A percentile compares a stretch with the other conserved stretches of the same genome.
phyloP scores from a whole-genome alignment of 805 yeast species.

The Ogataea ramenticola region DNA sequence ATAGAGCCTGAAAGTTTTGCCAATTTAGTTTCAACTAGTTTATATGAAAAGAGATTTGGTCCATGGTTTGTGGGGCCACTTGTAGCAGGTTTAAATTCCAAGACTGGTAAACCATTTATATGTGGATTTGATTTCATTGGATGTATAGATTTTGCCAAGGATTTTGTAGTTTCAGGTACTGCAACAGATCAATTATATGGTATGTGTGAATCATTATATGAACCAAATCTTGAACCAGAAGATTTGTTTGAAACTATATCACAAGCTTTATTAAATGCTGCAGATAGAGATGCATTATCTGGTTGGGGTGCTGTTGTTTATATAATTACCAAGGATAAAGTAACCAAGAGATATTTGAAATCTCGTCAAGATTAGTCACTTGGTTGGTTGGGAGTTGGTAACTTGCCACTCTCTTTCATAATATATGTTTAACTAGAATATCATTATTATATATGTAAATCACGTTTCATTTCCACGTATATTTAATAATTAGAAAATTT shows the following conservation, averaged over 20 bases:
- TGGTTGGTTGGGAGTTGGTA: too few relatives aligned
- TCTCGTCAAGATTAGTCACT: conserved; percentile 87
- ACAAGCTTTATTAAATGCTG: conserved; percentile 89
- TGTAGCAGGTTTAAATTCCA: conserved; percentile 89
- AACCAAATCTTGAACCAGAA: conserved; percentile 89
- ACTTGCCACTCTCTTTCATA: too few relatives aligned
- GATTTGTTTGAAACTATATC: conserved; percentile 93
- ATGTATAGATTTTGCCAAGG: conserved; percentile 90
- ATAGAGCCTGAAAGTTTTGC: conserved; percentile 95
- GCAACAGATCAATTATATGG: conserved; percentile 96
- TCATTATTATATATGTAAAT: neutral
- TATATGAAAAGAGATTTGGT: conserved; percentile 88
- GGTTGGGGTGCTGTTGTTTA: conserved; percentile 99
- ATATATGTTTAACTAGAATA: neutral
- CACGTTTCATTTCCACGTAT: too few relatives aligned
- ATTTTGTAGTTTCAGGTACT: conserved; percentile 92
- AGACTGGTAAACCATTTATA: conserved; percentile 76
- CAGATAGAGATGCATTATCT: conserved; percentile 92
- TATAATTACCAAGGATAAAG: conserved; percentile 85
- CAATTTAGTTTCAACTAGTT: conserved; percentile 80
- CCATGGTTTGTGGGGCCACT: conserved; percentile 96
- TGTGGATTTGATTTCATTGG: conserved; percentile 97
- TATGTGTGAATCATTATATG: conserved; percentile 96
- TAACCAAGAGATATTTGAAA: conserved; percentile 77
- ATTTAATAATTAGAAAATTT: too few relatives aligned